phyloP scores from a whole-genome alignment of 75 land plant species.

The Picea glauca region DNA sequence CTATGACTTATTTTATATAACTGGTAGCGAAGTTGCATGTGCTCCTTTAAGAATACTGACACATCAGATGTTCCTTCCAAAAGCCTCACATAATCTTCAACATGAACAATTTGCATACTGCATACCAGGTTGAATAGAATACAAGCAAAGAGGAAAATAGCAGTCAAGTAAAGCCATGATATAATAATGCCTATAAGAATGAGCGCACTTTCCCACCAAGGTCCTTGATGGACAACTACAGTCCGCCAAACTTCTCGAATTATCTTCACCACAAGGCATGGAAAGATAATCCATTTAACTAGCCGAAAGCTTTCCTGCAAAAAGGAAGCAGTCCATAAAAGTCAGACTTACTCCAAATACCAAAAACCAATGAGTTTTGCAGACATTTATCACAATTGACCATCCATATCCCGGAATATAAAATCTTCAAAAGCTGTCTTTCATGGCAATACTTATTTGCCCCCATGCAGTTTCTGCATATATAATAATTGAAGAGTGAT shows the following conservation, averaged over 20 bases:
- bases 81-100: slow-evolving; percentile 79
- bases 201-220: slow-evolving; percentile 34
- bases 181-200: slow-evolving; percentile 43
- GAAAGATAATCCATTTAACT: slow-evolving; percentile 54
- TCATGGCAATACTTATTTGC: background rate
- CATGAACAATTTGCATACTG: slow-evolving; percentile 83
- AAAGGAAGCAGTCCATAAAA: slow-evolving; percentile 4
- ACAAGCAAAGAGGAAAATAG: slow-evolving; percentile 61
- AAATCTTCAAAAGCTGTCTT: slow-evolving; percentile 9
- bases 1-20: slow-evolving; percentile 88
- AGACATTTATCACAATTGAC: background rate
- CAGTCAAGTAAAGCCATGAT: slow-evolving; percentile 72
- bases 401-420: background rate
- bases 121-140: slow-evolving; percentile 81
- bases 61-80: slow-evolving; percentile 61
- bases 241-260: slow-evolving; percentile 46
- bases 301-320: slow-evolving; percentile 52
- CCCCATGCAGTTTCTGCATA: background rate
- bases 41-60: slow-evolving; percentile 61
- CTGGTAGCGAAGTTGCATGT: slow-evolving; percentile 58
- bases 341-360: background rate
- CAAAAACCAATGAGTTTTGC: background rate
- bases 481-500: background rate
- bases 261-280: slow-evolving; percentile 50
- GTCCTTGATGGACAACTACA: slow-evolving; percentile 25